Conservation (phyloP, 2,329 filamentous ascomycete species). For the Colletotrichum karsti region DNA sequence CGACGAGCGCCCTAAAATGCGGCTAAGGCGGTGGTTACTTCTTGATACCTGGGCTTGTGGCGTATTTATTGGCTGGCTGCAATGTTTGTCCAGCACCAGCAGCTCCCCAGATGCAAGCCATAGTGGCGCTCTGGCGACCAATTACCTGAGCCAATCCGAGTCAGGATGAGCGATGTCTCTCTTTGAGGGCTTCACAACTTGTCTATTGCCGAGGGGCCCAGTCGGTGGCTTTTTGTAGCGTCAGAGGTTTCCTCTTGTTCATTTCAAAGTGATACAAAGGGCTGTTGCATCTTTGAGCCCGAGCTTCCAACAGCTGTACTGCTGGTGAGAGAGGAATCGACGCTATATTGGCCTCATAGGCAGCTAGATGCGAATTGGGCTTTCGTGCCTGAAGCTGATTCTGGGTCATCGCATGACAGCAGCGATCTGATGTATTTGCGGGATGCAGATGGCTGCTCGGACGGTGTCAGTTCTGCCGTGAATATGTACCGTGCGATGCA, state of each 20-base stretch:
- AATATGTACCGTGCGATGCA: not conserved
- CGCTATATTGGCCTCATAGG: not conserved
- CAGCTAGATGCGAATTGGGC: not conserved
- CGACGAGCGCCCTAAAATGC: not conserved
- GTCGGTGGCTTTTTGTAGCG: slow-evolving; percentile 10
- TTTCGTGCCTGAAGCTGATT: not conserved
- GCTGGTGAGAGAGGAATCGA: not conserved
- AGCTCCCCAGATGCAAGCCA: not conserved
- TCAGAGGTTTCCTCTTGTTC: not conserved
- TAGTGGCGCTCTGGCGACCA: not conserved
- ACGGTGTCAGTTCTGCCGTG: not conserved
- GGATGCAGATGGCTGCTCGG: not conserved
- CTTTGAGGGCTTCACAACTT: slow-evolving; percentile 3
- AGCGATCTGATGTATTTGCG: not conserved
- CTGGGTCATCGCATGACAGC: not conserved
- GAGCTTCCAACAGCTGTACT: not conserved
- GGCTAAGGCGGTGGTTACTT: not conserved
- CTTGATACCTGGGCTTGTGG: not conserved
- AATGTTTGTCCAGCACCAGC: slow-evolving; percentile 2
- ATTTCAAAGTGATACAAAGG: not conserved
- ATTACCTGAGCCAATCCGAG: not conserved
- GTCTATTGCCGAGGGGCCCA: slow-evolving; percentile 1
- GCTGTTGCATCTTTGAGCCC: not conserved
- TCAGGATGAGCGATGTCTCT: slow-evolving; percentile 21
- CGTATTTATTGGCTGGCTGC: slow-evolving; percentile 20